These are phyloP conservation scores for Suhomyces chickasaworum DNA, from an alignment of 1,139 yeast genomes.

Conservation along the genomic window DNA sequence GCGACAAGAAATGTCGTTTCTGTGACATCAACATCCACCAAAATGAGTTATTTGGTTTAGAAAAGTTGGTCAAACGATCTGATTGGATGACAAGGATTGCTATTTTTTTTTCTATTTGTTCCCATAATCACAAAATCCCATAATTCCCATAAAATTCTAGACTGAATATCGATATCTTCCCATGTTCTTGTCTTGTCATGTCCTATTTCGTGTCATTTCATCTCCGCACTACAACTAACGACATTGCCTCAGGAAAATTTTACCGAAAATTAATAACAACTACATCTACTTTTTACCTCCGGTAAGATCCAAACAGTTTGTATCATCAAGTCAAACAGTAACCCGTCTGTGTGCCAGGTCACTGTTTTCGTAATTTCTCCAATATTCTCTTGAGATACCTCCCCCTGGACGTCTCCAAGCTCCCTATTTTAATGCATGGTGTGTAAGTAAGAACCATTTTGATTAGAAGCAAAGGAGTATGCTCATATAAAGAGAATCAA, in stretches of 20 bases:
- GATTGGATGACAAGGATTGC: too few species aligned
- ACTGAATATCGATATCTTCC: too few species aligned
- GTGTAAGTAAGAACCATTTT: slow-evolving; percentile 10
- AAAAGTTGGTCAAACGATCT: not conserved
- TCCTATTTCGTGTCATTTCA: too few species aligned
- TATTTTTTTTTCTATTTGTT: too few species aligned
- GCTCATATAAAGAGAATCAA: slow-evolving; percentile 3
- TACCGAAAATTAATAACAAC: not conserved
- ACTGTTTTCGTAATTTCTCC: slow-evolving; percentile 9
- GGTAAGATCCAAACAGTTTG: slow-evolving; percentile 9
- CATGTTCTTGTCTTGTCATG: not conserved
- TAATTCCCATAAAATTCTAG: too few species aligned
- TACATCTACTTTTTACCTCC: slow-evolving; percentile 1
- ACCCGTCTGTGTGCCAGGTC: slow-evolving; percentile 5
- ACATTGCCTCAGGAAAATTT: slow-evolving; percentile 5
- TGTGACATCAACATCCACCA: not conserved
- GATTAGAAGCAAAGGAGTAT: slow-evolving; percentile 4
- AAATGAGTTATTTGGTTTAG: too few species aligned
- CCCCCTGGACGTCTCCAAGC: slow-evolving; percentile 2
- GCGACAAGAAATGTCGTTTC: too few species aligned
- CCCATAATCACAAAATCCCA: too few species aligned
- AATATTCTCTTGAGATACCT: slow-evolving; percentile 4
- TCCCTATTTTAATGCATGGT: slow-evolving; percentile 8
- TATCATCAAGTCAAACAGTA: slow-evolving; percentile 9
- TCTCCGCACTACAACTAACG: not conserved